These are phyloP conservation scores for Cryphonectria radicalis DNA, from an alignment of 2,329 filamentous ascomycete species.

Conservation along the genomic window DNA sequence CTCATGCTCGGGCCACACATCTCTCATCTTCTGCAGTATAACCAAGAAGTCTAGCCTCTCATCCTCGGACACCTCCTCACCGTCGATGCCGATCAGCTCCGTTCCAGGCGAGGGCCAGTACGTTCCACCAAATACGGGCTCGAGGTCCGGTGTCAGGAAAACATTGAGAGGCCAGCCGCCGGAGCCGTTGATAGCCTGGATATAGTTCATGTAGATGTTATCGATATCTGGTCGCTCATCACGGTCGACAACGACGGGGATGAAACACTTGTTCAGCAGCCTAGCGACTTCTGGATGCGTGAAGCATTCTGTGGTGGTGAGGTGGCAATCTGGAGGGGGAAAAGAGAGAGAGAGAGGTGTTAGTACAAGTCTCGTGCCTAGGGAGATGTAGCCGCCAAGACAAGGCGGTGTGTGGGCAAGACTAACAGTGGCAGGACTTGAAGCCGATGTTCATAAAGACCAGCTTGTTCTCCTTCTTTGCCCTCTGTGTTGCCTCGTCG, in stretches of 20 bases:
- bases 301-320: constrained; percentile 93
- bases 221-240: constrained; percentile 95
- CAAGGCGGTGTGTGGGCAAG: constrained; percentile 23
- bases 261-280: constrained; percentile 83
- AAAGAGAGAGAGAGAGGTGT: neutral
- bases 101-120: constrained; percentile 88
- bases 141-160: constrained; percentile 91
- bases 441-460: constrained; percentile 96
- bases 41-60: constrained; percentile 79
- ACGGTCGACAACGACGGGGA: constrained; percentile 90
- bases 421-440: constrained; percentile 89
- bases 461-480: constrained; percentile 80
- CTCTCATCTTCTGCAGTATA: constrained; percentile 77
- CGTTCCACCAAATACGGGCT: constrained; percentile 94
- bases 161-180: constrained; percentile 96
- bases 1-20: constrained; percentile 82
- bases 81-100: constrained; percentile 46
- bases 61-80: constrained; percentile 48
- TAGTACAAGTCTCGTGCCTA: neutral
- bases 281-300: constrained; percentile 78
- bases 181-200: constrained; percentile 86
- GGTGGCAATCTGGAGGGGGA: constrained; percentile 69
- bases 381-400: neutral
- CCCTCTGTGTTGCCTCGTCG: constrained; percentile 74
- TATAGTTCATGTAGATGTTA: constrained; percentile 97